Evolutionary conservation across 371 early-diverging fungal genomes (phyloP).

Genomic region (Mucor saturninus): DNA sequence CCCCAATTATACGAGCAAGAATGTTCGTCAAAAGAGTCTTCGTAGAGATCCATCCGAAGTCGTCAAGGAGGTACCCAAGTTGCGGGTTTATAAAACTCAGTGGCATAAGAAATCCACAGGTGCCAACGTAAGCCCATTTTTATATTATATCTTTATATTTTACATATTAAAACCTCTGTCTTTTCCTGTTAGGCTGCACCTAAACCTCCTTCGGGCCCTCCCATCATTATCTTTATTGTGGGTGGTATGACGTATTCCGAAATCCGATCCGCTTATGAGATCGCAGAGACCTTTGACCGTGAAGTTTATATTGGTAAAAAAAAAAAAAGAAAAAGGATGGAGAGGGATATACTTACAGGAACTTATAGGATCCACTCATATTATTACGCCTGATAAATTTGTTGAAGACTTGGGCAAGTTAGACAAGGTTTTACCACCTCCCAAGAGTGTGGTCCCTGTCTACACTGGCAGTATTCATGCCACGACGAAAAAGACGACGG

Average conservation of each 20-base stretch:
- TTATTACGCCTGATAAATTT: constrained; percentile 80
- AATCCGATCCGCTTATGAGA: constrained; percentile 85
- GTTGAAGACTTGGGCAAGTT: constrained; percentile 61
- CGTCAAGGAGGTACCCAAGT: constrained; percentile 40
- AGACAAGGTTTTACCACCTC: constrained; percentile 30
- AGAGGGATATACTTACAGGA: background rate
- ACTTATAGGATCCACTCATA: constrained; percentile 71
- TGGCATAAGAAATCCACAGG: constrained; percentile 62
- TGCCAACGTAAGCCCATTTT: constrained; percentile 16
- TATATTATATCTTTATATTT: background rate
- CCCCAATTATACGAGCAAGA: constrained; percentile 56
- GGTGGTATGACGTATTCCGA: constrained; percentile 95
- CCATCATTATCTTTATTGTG: constrained; percentile 80
- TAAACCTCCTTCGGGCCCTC: constrained; percentile 57
- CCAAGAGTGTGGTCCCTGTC: constrained; percentile 42
- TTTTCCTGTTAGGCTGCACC: constrained; percentile 36
- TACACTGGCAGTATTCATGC: constrained; percentile 36
- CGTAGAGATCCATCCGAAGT: constrained; percentile 35
- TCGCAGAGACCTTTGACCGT: constrained; percentile 68
- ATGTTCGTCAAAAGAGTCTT: constrained; percentile 47
- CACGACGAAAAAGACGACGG: background rate
- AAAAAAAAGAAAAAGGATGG: background rate
- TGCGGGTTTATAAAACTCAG: constrained; percentile 57
- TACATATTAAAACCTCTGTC: background rate
- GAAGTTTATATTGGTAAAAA: constrained; percentile 83